Base-by-base conservation (phyloP, 306 rosid species). In the Begonia peltatifolia region DNA sequence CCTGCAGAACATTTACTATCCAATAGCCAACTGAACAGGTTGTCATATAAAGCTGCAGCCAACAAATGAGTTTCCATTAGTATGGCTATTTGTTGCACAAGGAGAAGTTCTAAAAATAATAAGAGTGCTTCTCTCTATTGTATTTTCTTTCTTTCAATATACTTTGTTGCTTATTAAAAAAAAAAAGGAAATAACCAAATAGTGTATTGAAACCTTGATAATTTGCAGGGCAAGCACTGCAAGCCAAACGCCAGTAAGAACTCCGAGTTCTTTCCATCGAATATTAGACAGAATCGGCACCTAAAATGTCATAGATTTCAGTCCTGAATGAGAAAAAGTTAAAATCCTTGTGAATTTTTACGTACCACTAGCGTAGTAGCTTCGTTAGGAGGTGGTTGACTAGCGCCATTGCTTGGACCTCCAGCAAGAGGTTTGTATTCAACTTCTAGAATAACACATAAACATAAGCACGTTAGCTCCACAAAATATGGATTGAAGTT, bases 261-360 rank as follows among this genome's bases (percentile, higher is more conserved):
- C 90, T 68, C 95, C 97, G 50, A 71, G 38, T 61, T 90, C 95
- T 71, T 83, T 90, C 97, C 97, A 85, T 57, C 43, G 72, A 11
- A 85, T 76, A 49, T 90, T 90, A 71, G 79, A 70, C 55, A 80
- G 47, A 20, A 90, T 23, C 42, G 87, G 22, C 57, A 74, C 79
- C 95, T 89, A 81, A 30, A 3, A 5, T 3, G 9, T 30, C 9
- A 30, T 30, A 30, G 9, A 30, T 30, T 7, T 30, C 38, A 30
- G 38, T 30, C 6, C 38, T 30, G 38, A 5, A 30, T 5, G 38
- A 30, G 38, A 30, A 30, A 30, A 30, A 30, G 38, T 7, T 30
- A 30, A 30, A 30, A 30, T 30, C 38, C 9, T 30, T 6, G 38
- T 30, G 1, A 44, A 43, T 47, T 12, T 16, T 15, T 35, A 49